Percentiles rank a stretch among this genome's conserved stretches.
phyloP scores from a whole-genome alignment of 768 basidiomycete species.

The Kwoniella europaea region DNA sequence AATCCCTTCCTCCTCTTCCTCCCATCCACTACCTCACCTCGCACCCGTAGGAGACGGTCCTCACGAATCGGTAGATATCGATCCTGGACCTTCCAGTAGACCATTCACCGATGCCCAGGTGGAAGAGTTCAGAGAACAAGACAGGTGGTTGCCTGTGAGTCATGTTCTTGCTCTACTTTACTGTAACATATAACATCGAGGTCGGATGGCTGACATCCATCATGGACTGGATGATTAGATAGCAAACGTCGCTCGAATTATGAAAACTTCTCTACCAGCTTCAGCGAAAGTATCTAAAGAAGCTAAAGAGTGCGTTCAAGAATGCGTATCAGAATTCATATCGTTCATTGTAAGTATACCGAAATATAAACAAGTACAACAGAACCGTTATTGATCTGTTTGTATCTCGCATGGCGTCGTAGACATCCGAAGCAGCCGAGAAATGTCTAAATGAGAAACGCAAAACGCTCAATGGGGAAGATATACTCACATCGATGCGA shows the following conservation, averaged over 20 bases:
- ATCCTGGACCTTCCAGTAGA: slow-evolving; percentile 16
- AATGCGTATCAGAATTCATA: slow-evolving; percentile 98
- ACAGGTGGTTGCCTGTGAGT: slow-evolving; percentile 86
- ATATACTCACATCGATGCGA: slow-evolving; percentile 92
- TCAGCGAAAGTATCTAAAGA: slow-evolving; percentile 97
- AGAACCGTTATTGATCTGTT: too few species aligned
- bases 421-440: slow-evolving; percentile 91
- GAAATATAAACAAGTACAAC: too few species aligned
- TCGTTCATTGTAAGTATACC: slow-evolving; percentile 71
- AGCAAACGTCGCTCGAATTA: slow-evolving; percentile 96
- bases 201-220: not conserved
- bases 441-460: slow-evolving; percentile 92
- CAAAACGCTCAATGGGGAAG: slow-evolving; percentile 97
- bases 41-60: slow-evolving; percentile 23
- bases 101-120: slow-evolving; percentile 84
- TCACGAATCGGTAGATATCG: slow-evolving; percentile 5
- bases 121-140: slow-evolving; percentile 92
- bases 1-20: not conserved
- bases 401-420: too few species aligned
- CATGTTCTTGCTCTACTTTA: not conserved
- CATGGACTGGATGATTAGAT: slow-evolving; percentile 65
- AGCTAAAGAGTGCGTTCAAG: slow-evolving; percentile 97
- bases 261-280: slow-evolving; percentile 87
- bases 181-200: too few species aligned
- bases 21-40: slow-evolving; percentile 21